Evolutionary conservation across 1,284 basidiomycete genomes (phyloP), one percentile per base, ranked within the genome.

Genomic region (Apiotrichum gracile): DNA sequence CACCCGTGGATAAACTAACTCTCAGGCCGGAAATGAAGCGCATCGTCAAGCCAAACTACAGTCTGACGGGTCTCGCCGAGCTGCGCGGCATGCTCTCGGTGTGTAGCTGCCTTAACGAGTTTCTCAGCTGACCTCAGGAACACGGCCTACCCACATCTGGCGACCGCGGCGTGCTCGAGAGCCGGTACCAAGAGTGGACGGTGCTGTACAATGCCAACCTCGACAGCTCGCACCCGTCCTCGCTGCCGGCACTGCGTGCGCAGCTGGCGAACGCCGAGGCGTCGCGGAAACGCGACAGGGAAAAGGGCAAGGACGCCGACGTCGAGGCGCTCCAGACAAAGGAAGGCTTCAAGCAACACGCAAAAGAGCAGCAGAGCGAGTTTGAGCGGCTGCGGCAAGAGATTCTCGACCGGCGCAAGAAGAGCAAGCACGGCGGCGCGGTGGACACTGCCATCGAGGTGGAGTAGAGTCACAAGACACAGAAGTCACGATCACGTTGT

Each of bases 161-260:
- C 25, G 74, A 75, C 50, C 69, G 70, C 35, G 29, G 51, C 1
- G 37, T 59, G 1, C 64, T 75, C 17, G 58, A 64, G 25, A 35
- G 57, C 5, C 64, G 74, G 7, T 55, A 73, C 8, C 69, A 72
- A 54, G 65, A 74, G 49, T 75, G 72, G 72, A 74, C 71, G 13
- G 61, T 73, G 17, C 59, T 74, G 24, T 73, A 58, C 63, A 75
- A 75, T 52, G 61, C 74, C 5, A 75, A 75, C 58, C 66, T 75
- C 44, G 73, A 75, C 54, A 68, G 68, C 2, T 67, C 67, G 1
- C 68, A 70, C 50, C 71, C 72, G 6, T 63, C 64, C 31, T 69
- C 72, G 0, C 44, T 74, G 4, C 55, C 61, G 8, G 63, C 67
- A 1, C 59, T 75, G 6, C 63, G 72, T 6, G 66, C 69, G 1